Evolutionary conservation across 2,329 filamentous ascomycete genomes (phyloP), one percentile per base, ranked within the genome.

Genomic region (Eutypa lata): DNA sequence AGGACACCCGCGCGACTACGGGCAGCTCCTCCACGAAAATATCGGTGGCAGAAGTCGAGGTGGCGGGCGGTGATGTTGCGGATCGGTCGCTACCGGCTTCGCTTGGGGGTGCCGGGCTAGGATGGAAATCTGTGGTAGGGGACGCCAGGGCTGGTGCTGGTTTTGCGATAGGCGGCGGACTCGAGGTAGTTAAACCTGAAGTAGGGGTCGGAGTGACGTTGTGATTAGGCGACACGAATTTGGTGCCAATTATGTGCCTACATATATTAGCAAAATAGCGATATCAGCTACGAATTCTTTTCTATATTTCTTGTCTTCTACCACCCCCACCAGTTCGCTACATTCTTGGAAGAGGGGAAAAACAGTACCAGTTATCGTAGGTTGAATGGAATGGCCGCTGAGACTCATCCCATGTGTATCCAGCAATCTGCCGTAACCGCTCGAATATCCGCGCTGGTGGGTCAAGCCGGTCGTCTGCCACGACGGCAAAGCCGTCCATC

Each of bases 1-100:
- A 87, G 0, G 92, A 96, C 44, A 97, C 79, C 21, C 91, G 86
- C 43, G 91, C 93, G 26, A 96, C 77, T 6, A 97, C 86, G 7
- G 81, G 80, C 56, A 65, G 64, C 53, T 84, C 79, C 71, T 84
- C 87, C 44, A 83, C 64, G 55, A 77, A 75, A 57, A 78, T 72
- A 64, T 86, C 78, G 64, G 61, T 71, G 38, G 72, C 74, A 1
- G 73, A 65, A 51, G 70, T 61, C 50, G 60, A 63, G 57, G 60
- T 63, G 50, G 58, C 59, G 43, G 62, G 67, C 38, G 69, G 69
- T 21, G 72, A 74, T 31, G 62, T 55, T 58, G 68, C 59, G 31
- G 72, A 68, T 54, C 71, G 65, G 50, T 77, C 70, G 62, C 71
- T 70, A 57, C 67, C 60, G 40, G 60, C 64, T 50, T 80, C 75